phyloP scores from a whole-genome alignment of 768 basidiomycete genomes.

The Panaeolus cyanescens region DNA sequence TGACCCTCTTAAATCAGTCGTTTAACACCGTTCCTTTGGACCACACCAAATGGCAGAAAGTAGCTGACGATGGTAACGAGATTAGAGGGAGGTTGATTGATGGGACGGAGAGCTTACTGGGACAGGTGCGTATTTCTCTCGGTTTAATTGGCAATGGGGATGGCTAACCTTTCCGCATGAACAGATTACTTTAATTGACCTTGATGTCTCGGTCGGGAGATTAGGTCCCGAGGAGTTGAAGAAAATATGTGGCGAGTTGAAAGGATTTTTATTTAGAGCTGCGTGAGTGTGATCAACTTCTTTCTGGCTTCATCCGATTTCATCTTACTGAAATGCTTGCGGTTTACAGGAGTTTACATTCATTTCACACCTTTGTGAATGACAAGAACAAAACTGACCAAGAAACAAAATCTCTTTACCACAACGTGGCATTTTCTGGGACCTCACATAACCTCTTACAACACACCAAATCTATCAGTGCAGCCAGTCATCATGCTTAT shows the following conservation, averaged over 20 bases:
- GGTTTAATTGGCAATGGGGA: no score
- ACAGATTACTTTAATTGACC: constrained; percentile 39
- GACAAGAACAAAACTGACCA: constrained; percentile 27
- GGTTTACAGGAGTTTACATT: constrained; percentile 31
- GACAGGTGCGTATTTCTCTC: no score
- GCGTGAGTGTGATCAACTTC: constrained; percentile 24
- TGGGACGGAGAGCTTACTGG: constrained; percentile 31
- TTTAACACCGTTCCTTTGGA: constrained; percentile 36
- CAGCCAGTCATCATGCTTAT: no score
- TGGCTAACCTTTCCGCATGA: no score
- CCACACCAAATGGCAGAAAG: constrained; percentile 29
- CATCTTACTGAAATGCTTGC: neutral
- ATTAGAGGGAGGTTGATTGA: constrained; percentile 29
- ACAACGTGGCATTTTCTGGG: no score
- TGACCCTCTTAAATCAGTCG: constrained; percentile 34
- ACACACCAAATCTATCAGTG: no score
- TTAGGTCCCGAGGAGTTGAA: constrained; percentile 44
- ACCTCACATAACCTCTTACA: no score
- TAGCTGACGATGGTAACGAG: constrained; percentile 24
- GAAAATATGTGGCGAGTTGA: constrained; percentile 37
- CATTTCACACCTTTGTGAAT: constrained; percentile 40
- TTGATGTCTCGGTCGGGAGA: constrained; percentile 44
- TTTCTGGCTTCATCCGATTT: neutral
- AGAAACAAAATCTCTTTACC: no score
- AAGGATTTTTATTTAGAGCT: constrained; percentile 38